Evolutionary conservation across 1,284 basidiomycete species (phyloP).

Genomic region (Cryptococcus sp.): DNA sequence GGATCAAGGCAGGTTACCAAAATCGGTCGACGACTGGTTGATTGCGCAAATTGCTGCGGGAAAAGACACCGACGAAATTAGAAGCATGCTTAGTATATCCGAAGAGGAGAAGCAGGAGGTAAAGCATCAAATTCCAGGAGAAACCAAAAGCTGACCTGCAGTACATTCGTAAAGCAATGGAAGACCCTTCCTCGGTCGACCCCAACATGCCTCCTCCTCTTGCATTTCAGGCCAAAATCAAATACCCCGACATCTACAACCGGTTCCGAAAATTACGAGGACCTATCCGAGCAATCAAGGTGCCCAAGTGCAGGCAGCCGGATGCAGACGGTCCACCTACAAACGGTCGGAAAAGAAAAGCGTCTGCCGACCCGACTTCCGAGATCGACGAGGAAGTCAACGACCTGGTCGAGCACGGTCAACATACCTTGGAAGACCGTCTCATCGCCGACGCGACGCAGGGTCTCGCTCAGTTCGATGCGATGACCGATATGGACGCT

Average conservation of each 20-base stretch:
- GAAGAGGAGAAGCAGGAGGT: constrained; percentile 36
- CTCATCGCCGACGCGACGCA: neutral
- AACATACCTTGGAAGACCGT: neutral
- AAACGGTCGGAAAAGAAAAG: too few relatives aligned
- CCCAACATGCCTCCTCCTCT: constrained; percentile 37
- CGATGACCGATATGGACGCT: neutral
- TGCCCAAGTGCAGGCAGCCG: constrained; percentile 15
- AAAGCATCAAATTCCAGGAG: constrained; percentile 2
- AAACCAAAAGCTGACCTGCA: constrained; percentile 7
- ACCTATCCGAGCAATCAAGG: constrained; percentile 36
- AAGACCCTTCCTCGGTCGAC: constrained; percentile 27
- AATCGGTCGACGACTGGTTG: constrained; percentile 42
- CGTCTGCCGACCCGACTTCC: too few relatives aligned
- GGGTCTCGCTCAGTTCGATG: neutral
- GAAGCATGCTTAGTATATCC: constrained; percentile 28
- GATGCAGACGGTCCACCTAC: too few relatives aligned
- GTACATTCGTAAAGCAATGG: constrained; percentile 31
- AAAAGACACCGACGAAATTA: constrained; percentile 37
- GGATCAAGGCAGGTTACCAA: constrained; percentile 35
- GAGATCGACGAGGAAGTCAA: too few relatives aligned
- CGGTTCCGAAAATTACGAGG: constrained; percentile 42
- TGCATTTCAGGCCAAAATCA: constrained; percentile 35
- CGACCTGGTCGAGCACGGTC: too few relatives aligned
- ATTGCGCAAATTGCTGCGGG: constrained; percentile 35
- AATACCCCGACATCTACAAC: constrained; percentile 46